A percentile compares a stretch with the other conserved stretches of the same genome.
Conservation (phyloP, 345 rosid genomes). For the Populus alba region DNA sequence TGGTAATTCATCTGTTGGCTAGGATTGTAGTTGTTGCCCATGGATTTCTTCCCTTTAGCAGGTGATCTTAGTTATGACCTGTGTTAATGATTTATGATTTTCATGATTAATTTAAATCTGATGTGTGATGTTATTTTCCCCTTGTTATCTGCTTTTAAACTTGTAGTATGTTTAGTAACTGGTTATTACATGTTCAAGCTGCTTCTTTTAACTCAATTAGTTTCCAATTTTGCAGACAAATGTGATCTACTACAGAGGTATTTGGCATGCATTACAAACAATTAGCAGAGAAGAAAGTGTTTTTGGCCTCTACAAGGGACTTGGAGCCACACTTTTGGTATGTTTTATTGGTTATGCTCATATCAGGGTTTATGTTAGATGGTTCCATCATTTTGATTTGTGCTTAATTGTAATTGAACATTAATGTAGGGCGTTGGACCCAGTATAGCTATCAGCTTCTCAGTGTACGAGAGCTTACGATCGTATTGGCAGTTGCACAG, state of each 20-base stretch:
- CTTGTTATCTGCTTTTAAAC: not conserved
- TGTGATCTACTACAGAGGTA: constrained; percentile 73
- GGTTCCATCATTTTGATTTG: not conserved
- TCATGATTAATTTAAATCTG: not conserved
- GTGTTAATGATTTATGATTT: not conserved
- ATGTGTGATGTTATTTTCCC: not conserved
- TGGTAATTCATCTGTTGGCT: not conserved
- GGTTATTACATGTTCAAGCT: not conserved
- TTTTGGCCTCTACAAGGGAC: constrained; percentile 88
- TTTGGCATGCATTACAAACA: constrained; percentile 67
- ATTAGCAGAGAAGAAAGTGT: constrained; percentile 83
- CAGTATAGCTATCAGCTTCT: constrained; percentile 82
- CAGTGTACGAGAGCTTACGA: constrained; percentile 66
- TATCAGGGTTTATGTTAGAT: not conserved
- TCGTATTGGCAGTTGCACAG: constrained; percentile 69
- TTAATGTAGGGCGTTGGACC: constrained; percentile 86
- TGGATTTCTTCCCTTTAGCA: not conserved
- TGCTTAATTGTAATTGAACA: constrained; percentile 4
- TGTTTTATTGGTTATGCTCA: constrained; percentile 8
- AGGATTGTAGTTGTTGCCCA: not conserved
- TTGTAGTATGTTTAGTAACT: not conserved
- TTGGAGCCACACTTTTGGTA: constrained; percentile 95
- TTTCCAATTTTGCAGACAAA: constrained; percentile 56
- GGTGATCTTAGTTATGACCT: not conserved
- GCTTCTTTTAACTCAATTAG: not conserved